Evolutionary conservation across 129 eudicot species (phyloP).

Genomic region (Tagetes patula): DNA sequence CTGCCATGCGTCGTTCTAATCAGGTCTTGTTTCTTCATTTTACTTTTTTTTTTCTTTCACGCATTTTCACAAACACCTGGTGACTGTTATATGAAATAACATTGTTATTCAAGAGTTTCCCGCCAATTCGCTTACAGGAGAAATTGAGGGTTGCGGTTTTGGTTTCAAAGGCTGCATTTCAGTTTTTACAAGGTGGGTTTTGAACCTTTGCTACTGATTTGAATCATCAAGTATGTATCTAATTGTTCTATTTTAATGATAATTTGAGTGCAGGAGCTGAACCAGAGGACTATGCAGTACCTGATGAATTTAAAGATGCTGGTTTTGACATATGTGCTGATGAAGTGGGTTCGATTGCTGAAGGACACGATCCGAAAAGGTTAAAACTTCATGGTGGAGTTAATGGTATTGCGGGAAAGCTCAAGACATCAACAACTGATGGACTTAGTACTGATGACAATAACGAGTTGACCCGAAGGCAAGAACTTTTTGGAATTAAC

Average conservation of each 20-base stretch:
- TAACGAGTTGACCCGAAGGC: conserved; percentile 42
- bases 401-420: conserved; percentile 62
- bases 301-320: conserved; percentile 75
- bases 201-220: background rate
- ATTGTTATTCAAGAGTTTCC: too few species aligned
- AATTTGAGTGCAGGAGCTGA: conserved; percentile 4
- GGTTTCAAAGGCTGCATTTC: conserved; percentile 96
- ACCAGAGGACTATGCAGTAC: conserved; percentile 58
- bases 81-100: background rate
- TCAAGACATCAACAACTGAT: conserved; percentile 53
- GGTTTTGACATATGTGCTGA: conserved; percentile 92
- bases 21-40: conserved; percentile 40
- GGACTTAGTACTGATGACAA: conserved; percentile 51
- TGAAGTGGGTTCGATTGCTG: conserved; percentile 79
- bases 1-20: conserved; percentile 94
- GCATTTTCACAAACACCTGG: background rate
- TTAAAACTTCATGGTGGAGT: conserved; percentile 83
- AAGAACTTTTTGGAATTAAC: conserved; percentile 67
- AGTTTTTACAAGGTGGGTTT: conserved; percentile 65
- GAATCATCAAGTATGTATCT: background rate
- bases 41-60: background rate
- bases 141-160: conserved; percentile 83
- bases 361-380: conserved; percentile 83
- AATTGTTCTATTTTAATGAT: background rate
- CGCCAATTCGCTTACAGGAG: conserved; percentile 48